A percentile compares a stretch with the other conserved stretches of the same genome.
These are phyloP conservation scores for Penicillium arizonense DNA, from an alignment of 495 filamentous ascomycete species.

Conservation along the genomic window DNA sequence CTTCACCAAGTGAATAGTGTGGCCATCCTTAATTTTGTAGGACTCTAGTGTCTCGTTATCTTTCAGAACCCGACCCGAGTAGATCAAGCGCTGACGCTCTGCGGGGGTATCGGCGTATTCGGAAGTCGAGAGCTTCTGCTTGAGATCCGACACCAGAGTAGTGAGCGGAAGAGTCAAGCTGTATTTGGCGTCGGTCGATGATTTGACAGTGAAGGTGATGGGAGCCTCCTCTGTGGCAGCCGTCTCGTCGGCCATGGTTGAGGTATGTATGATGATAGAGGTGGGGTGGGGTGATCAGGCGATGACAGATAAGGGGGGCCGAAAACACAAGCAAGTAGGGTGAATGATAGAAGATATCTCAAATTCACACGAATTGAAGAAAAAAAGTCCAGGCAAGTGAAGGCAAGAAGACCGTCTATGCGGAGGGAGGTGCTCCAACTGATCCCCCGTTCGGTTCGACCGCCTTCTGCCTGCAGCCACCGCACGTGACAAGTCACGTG, in stretches of 20 bases:
- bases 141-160: conserved; percentile 82
- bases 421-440: conserved; percentile 4
- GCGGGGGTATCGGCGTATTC: conserved; percentile 82
- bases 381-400: no score
- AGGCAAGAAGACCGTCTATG: neutral
- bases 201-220: conserved; percentile 94
- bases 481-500: neutral
- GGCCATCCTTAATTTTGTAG: conserved; percentile 95
- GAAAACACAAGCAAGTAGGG: no score
- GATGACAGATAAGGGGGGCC: conserved; percentile 1
- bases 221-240: conserved; percentile 46
- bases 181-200: conserved; percentile 80
- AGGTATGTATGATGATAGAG: conserved; percentile 2
- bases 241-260: conserved; percentile 49
- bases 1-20: conserved; percentile 95
- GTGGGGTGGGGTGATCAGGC: conserved; percentile 15
- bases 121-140: conserved; percentile 74
- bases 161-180: conserved; percentile 73
- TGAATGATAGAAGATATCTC: no score
- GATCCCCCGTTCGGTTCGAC: neutral
- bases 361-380: no score
- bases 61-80: conserved; percentile 95
- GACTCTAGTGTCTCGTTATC: conserved; percentile 78
- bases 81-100: conserved; percentile 91
- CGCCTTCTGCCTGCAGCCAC: no score